Conservation (phyloP, 2,329 filamentous ascomycete species). For the Coniochaeta ligniaria region DNA sequence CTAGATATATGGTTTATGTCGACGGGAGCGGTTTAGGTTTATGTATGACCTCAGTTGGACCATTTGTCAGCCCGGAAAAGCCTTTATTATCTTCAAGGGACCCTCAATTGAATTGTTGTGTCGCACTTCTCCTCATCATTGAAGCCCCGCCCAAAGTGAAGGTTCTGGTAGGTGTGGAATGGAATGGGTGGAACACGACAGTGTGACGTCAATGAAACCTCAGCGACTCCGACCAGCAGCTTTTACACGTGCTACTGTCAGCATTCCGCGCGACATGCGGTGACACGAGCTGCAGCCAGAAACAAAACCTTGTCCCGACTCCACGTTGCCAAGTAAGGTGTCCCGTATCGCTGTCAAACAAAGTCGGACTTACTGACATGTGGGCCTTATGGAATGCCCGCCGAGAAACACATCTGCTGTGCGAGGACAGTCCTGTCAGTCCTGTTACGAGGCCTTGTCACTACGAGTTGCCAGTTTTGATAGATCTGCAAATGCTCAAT, state of each 20-base stretch:
- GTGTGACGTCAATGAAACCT: not conserved
- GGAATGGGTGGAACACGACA: not conserved
- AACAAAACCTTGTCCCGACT: not conserved
- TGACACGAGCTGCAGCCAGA: not conserved
- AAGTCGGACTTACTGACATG: not conserved
- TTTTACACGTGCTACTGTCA: not conserved
- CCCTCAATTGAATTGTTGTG: not conserved
- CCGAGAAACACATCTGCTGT: too few relatives aligned
- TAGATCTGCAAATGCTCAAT: too few relatives aligned
- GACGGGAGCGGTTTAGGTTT: too few relatives aligned
- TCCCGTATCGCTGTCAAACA: not conserved
- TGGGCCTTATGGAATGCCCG: too few relatives aligned
- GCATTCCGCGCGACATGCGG: not conserved
- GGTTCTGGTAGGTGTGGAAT: not conserved
- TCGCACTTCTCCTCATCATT: too few relatives aligned
- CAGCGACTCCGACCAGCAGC: too few relatives aligned
- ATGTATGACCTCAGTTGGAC: not conserved
- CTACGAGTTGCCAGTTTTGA: not conserved
- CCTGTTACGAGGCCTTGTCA: too few relatives aligned
- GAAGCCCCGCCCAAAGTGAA: not conserved
- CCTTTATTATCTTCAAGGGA: not conserved
- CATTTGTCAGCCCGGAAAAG: not conserved
- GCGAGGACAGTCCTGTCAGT: too few relatives aligned
- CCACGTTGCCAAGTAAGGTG: too few relatives aligned
- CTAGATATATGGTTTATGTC: too few relatives aligned